A percentile compares a stretch with the other conserved stretches of the same genome.
These are phyloP conservation scores for Syncephalastrum sp. DNA, from an alignment of 371 early-diverging fungal genomes.

Conservation along the genomic window DNA sequence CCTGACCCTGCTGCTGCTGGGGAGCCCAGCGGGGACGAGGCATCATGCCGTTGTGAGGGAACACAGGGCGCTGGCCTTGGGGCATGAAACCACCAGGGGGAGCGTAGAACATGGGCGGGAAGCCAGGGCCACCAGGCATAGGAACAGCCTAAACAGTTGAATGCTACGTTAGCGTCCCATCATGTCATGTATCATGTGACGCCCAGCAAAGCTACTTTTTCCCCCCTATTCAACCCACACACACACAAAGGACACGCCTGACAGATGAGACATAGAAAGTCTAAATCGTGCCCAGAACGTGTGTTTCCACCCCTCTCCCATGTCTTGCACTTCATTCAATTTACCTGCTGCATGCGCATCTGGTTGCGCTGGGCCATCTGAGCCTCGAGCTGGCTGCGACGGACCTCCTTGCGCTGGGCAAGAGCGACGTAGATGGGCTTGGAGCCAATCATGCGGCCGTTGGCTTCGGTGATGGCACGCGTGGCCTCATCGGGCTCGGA, in stretches of 20 bases:
- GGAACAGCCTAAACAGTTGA: conserved; percentile 22
- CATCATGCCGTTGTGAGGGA: conserved; percentile 73
- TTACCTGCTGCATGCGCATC: conserved; percentile 67
- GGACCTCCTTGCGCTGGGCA: conserved; percentile 97
- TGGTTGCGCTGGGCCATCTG: conserved; percentile 92
- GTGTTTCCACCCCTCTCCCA: background rate
- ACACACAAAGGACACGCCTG: no score
- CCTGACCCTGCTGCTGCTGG: conserved; percentile 60
- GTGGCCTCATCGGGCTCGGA: conserved; percentile 89
- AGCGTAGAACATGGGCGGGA: conserved; percentile 56
- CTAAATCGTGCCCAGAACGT: background rate
- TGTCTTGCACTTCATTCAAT: background rate
- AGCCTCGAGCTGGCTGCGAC: conserved; percentile 90
- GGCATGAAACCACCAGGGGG: conserved; percentile 56
- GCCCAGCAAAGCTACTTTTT: no score
- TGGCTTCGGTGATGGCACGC: conserved; percentile 91
- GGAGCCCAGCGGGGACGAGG: conserved; percentile 78
- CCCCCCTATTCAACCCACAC: background rate
- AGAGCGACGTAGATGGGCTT: conserved; percentile 98
- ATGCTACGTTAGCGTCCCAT: background rate
- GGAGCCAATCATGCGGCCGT: conserved; percentile 86
- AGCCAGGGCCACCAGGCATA: conserved; percentile 49
- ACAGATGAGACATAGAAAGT: background rate
- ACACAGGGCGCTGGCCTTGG: conserved; percentile 70
- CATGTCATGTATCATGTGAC: no score